Base-by-base conservation (phyloP, 495 filamentous ascomycete species). In the Aspergillus bertholletiae region DNA sequence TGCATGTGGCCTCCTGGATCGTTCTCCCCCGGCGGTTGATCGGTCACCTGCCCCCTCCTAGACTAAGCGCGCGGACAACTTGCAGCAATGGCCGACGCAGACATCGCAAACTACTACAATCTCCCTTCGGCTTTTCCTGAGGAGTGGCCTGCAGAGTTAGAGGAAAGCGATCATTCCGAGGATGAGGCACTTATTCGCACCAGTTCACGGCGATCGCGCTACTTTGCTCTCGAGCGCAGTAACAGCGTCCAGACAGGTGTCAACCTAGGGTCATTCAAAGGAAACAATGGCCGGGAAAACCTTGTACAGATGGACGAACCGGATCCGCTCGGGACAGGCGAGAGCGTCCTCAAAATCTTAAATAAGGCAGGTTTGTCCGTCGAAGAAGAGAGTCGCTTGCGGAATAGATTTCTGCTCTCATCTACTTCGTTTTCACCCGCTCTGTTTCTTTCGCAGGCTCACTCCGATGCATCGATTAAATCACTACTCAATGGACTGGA, bases 371-470 rank as follows among this genome's bases (percentile, higher is more conserved):
- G 92, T 1, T 65, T 97, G 28, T 85, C 86, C 0, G 76, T 96
- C n/a, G 89, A 96, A 58, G 89, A 97, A 57, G 92, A 97, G 64
- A 68, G 81, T 22, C 80, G 84, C 58, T 71, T 96, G 61, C 84
- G 89, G 35, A 96, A 96, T 69, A 86, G 91, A 46, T 97, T 97
- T 74, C 80, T 98, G 27, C 83, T 97, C 5, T 95, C 90, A 8
- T 97, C 92, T 20, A 96, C 93, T 9, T 92, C 90, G 49, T 98
- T 98, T 74, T 94, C 90, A 0, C 94, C 94, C 13, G 83, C 89
- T 5, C 78, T 96, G 2, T 98, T 95, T 65, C 82, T 98, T 6
- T 90, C 92, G 1, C 90, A 97, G 63, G 89, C 91, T 49, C 95
- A 98, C 69, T 84, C 86, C 37, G 81, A 83, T 26, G 92, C 86